phyloP scores from a whole-genome alignment of 2,329 filamentous ascomycete genomes.

The Aureobasidium pullulans region DNA sequence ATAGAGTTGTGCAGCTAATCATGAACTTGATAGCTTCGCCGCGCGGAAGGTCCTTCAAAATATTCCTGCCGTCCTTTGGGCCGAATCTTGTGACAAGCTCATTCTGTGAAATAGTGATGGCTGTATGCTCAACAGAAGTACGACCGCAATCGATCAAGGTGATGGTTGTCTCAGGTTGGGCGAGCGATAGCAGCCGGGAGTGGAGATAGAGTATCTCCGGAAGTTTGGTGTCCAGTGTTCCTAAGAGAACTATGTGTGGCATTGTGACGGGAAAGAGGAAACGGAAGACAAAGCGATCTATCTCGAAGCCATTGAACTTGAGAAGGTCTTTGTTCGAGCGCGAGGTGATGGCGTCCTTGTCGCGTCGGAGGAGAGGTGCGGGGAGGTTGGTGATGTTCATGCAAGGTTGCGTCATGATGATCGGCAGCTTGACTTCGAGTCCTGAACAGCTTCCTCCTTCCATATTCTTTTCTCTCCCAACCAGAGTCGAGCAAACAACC shows the following conservation, averaged over 20 bases:
- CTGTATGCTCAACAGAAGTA: conserved; percentile 31
- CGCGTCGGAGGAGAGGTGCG: background rate
- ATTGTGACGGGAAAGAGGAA: conserved; percentile 19
- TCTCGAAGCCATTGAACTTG: background rate
- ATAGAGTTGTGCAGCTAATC: conserved; percentile 39
- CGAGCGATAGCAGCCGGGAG: conserved; percentile 32
- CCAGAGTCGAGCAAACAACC: background rate
- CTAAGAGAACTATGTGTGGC: conserved; percentile 46
- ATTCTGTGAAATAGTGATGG: conserved; percentile 42
- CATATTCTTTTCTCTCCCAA: background rate
- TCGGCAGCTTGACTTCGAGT: background rate
- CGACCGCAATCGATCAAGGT: conserved; percentile 52
- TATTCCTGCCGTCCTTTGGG: conserved; percentile 16
- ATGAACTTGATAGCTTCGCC: conserved; percentile 52
- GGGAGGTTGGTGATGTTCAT: conserved; percentile 3
- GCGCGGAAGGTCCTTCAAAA: conserved; percentile 37
- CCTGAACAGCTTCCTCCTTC: background rate
- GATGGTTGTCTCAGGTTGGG: conserved; percentile 26
- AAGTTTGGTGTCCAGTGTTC: conserved; percentile 60
- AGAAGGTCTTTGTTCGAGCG: background rate
- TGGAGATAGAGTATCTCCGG: conserved; percentile 51
- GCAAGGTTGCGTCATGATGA: conserved; percentile 10
- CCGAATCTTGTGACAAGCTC: conserved; percentile 34
- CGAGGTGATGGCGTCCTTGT: background rate
- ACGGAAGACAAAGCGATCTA: background rate